Percentiles rank a stretch among this genome's conserved stretches.
Evolutionary conservation across 805 yeast species (phyloP).

Genomic region (Phaffomyces thermotolerans): DNA sequence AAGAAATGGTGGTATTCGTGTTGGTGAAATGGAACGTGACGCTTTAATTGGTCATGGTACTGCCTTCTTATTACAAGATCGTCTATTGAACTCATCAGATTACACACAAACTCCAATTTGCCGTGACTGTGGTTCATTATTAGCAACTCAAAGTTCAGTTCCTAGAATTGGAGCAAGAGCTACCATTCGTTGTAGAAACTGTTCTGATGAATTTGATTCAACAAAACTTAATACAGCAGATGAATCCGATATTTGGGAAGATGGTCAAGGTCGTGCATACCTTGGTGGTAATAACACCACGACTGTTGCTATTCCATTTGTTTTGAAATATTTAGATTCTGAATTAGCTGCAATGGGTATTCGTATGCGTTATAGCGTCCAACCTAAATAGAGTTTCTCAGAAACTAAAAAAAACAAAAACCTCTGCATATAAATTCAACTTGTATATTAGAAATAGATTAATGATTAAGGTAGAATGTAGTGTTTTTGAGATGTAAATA

Average conservation of each 20-base stretch:
- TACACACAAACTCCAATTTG: constrained; percentile 89
- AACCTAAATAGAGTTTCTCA: constrained; percentile 34
- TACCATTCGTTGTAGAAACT: constrained; percentile 79
- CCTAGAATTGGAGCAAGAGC: constrained; percentile 84
- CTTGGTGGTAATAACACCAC: constrained; percentile 93
- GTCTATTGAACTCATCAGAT: constrained; percentile 91
- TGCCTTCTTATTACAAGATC: constrained; percentile 87
- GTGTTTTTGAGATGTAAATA: background rate
- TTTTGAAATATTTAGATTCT: constrained; percentile 87
- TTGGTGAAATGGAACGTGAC: constrained; percentile 99
- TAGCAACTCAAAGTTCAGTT: constrained; percentile 84
- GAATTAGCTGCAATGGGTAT: constrained; percentile 98
- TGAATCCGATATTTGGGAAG: constrained; percentile 88
- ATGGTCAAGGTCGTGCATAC: constrained; percentile 87
- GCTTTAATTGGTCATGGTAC: constrained; percentile 98
- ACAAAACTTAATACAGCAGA: constrained; percentile 46
- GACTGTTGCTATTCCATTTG: constrained; percentile 94
- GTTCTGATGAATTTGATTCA: constrained; percentile 59
- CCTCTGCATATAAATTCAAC: constrained; percentile 2
- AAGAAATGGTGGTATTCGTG: constrained; percentile 98
- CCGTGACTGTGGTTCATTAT: constrained; percentile 86
- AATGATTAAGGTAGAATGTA: background rate
- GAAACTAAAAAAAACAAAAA: background rate
- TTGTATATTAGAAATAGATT: constrained; percentile 3
- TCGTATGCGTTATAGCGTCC: constrained; percentile 81